Base-by-base conservation (phyloP, 495 filamentous ascomycete species). In the Penicillium simplicissimum region DNA sequence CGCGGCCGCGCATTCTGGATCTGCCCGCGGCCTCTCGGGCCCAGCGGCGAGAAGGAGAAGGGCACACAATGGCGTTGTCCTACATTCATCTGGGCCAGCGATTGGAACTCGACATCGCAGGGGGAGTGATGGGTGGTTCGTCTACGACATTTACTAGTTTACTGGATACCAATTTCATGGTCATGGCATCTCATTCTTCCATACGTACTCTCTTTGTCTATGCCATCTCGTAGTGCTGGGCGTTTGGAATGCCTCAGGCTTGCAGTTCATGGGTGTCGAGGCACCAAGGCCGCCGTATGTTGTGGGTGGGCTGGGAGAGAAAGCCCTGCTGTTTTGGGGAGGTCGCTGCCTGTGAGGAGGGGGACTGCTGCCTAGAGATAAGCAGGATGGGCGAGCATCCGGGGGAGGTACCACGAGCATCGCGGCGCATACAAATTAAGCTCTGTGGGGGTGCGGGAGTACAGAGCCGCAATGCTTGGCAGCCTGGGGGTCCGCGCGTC, bases 51-150 rank as follows among this genome's bases (percentile, higher is more conserved):
- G 52, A 95, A 94, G 64, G 92, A 96, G 70, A 85, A 77, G 47
- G 88, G 88, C 1, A 92, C 91, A 0, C 79, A 93, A 65, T 97
- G 93, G 86, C 86, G 91, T 3, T 97, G 93, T 71, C 73, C 79
- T 1, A 96, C 92, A 0, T 97, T 96, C 66, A 92, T 96, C 57
- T 97, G 93, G 93, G 87, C 87, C 42, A 94, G 89, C 64, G 91
- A 95, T 67, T 94, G 91, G 91, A 87, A 82, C 63, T 58, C 74
- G 9, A 64, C 64, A 8, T 54, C 53, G 19, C 60, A 62, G 48
- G 62, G 55, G 25, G 60, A 53, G 31, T 52, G 28, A 45, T 23
- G 8, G 42, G 42, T 14, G 17, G 9, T 45, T 45, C 17, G 10
- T 45, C 19, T 45, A 45, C 17, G 8, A 17, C 42, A 8, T 21